phyloP scores from a whole-genome alignment of 2,329 filamentous ascomycete genomes.

The Diaporthe sp. region DNA sequence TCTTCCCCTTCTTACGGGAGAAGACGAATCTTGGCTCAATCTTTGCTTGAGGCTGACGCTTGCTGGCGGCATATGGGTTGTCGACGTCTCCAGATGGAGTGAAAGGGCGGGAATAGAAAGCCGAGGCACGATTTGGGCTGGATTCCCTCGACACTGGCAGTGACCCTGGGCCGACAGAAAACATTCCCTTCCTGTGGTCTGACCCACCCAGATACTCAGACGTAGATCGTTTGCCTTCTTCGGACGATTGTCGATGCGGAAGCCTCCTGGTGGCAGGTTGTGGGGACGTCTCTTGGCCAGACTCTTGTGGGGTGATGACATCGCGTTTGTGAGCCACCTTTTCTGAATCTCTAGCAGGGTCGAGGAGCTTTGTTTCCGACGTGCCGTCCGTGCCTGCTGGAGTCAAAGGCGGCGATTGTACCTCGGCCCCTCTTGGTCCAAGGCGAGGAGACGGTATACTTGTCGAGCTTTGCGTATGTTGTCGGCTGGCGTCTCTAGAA shows the following conservation, averaged over 20 bases:
- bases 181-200: constrained; percentile 67
- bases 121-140: constrained; percentile 72
- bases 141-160: constrained; percentile 71
- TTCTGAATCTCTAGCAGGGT: constrained; percentile 41
- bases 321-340: constrained; percentile 45
- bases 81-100: constrained; percentile 85
- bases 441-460: constrained; percentile 75
- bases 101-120: constrained; percentile 79
- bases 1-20: constrained; percentile 77
- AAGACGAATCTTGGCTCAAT: constrained; percentile 91
- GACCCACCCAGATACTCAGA: constrained; percentile 44
- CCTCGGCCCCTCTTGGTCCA: constrained; percentile 76
- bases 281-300: constrained; percentile 66
- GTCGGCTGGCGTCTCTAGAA: constrained; percentile 70
- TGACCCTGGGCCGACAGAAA: constrained; percentile 66
- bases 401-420: constrained; percentile 91
- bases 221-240: constrained; percentile 45
- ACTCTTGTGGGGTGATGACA: constrained; percentile 77
- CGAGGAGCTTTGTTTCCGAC: constrained; percentile 48
- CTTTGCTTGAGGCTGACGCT: constrained; percentile 76
- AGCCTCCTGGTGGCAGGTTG: constrained; percentile 56
- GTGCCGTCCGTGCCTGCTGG: constrained; percentile 78
- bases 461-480: constrained; percentile 75
- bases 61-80: constrained; percentile 89
- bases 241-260: constrained; percentile 57